Evolutionary conservation across 345 rosid genomes (phyloP).

Genomic region (Moringa oleifera): DNA sequence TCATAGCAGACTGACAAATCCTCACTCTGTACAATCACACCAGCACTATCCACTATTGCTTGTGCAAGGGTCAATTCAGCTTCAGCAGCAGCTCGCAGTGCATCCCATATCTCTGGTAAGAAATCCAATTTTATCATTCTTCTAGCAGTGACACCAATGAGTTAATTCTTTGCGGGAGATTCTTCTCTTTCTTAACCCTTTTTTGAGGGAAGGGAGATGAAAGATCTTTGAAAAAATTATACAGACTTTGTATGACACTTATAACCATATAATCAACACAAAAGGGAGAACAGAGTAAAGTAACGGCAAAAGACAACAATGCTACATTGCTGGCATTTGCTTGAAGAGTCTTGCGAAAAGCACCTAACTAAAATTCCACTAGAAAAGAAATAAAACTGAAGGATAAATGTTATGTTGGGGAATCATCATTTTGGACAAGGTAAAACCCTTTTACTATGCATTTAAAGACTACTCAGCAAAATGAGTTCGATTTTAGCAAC

Average conservation of each 20-base stretch:
- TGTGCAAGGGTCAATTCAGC: slow-evolving; percentile 58
- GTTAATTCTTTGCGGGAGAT: background rate
- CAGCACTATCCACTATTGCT: slow-evolving; percentile 76
- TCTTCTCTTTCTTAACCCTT: too few species aligned
- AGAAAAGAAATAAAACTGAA: background rate
- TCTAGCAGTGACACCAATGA: background rate
- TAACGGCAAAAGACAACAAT: background rate
- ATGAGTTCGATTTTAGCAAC: background rate
- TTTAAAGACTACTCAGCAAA: background rate
- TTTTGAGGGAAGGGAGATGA: too few species aligned
- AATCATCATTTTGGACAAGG: background rate
- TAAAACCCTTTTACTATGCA: background rate
- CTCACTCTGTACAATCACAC: slow-evolving; percentile 59
- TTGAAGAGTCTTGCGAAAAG: background rate
- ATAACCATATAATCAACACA: too few species aligned
- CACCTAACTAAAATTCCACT: background rate
- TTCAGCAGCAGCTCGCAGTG: slow-evolving; percentile 75
- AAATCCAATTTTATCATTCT: background rate
- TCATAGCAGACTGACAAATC: slow-evolving; percentile 84
- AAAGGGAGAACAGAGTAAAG: background rate
- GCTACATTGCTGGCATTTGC: background rate
- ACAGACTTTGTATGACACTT: background rate
- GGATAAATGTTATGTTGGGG: background rate
- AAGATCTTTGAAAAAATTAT: too few species aligned
- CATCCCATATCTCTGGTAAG: slow-evolving; percentile 76